Base-by-base conservation (phyloP, 352 stramenopile genomes). In the Globisporangium nagaii region DNA sequence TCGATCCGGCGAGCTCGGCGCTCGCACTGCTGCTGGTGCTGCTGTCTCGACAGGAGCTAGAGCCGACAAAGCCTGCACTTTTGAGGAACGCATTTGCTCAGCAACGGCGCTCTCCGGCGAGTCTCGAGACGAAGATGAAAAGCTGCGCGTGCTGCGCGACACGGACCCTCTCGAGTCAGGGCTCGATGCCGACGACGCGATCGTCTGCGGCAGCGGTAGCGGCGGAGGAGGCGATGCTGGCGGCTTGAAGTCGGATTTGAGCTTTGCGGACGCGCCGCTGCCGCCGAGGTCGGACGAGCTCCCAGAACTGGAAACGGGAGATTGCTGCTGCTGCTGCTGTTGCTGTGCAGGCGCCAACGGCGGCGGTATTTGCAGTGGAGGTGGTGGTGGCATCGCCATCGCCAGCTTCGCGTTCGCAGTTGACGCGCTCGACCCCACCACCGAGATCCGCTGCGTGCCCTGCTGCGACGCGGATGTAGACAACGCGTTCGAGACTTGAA, bases 191-290 rank as follows among this genome's bases (percentile, higher is more conserved):
- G 31, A 22, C 9, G 51, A 34, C 1, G 45, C 40, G 4, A 52
- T 15, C 2, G 54, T 62, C 48, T 64, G 61, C 2, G 56, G 34
- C 13, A 67, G 34, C 5, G 61, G 62, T 17, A 65, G 27, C 3
- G 43, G 28, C 17, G 48, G 30, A 2, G 56, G 36, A 7, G 43
- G 30, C 2, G 46, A 36, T 4, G 30, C 43, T 12, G 56, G 42
- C 10, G 37, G 19, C 28, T 65, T 61, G 19, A 54, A 62, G 10
- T 56, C 56, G 4, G 56, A n/a, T 31, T 46, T 52, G 20, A 36
- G 24, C 27, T 56, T 62, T 17, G 39, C 39, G 6, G 28, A 28
- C n/a, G 22, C 22, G 11, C 12, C 27, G 1, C 28, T 34, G 4
- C 36, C 39, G 9, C 19, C 19, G 2, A 37, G 47, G 7, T 62